Conservation (phyloP, 345 rosid species). For the Brassica juncea region DNA sequence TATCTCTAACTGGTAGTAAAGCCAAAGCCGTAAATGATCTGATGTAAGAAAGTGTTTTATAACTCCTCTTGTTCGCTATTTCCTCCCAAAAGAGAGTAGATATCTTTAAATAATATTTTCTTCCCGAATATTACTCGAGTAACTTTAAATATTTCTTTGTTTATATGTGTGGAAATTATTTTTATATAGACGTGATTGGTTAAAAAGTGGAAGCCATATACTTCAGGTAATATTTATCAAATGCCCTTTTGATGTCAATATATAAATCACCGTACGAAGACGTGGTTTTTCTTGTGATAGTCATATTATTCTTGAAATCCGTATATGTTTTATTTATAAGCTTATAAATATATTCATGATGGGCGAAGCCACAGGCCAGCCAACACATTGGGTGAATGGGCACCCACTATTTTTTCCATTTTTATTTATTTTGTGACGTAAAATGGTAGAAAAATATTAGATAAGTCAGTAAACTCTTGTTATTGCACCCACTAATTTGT, state of each 20-base stretch:
- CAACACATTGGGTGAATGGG: too few relatives aligned
- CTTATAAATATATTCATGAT: not conserved
- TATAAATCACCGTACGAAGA: slow-evolving; percentile 22
- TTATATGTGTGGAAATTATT: not conserved
- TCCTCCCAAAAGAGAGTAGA: not conserved
- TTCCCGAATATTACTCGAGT: not conserved
- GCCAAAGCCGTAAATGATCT: not conserved
- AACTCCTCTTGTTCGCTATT: slow-evolving; percentile 11
- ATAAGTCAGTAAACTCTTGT: too few relatives aligned
- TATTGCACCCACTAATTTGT: too few relatives aligned
- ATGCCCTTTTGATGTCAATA: slow-evolving; percentile 7
- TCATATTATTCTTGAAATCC: not conserved
- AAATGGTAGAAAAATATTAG: too few relatives aligned
- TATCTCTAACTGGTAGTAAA: not conserved
- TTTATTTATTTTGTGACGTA: too few relatives aligned
- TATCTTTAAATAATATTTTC: not conserved
- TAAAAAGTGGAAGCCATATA: slow-evolving; percentile 20
- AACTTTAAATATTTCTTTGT: not conserved
- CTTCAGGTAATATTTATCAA: slow-evolving; percentile 26
- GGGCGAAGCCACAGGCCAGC: too few relatives aligned
- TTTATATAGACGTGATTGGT: not conserved
- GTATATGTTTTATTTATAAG: not conserved
- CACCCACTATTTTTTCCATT: too few relatives aligned
- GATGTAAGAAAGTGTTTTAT: slow-evolving; percentile 14
- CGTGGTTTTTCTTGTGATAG: not conserved